phyloP scores from a whole-genome alignment of 192 early-diverging fungal genomes.

The Dissophora globulifera region DNA sequence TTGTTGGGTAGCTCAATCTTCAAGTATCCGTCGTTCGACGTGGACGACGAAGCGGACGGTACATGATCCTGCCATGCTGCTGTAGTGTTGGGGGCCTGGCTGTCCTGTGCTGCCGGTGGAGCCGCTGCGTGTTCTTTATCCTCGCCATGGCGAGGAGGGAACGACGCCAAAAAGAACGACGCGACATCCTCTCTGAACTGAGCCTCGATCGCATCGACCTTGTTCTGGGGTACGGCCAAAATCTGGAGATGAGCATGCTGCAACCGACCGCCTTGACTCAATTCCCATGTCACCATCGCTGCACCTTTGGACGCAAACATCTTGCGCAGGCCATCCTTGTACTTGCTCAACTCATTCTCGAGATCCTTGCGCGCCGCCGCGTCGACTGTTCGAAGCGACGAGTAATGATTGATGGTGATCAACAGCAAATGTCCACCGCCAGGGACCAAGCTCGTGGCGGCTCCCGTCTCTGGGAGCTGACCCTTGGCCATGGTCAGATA shows the following conservation, averaged over 20 bases:
- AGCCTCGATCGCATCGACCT: conserved; percentile 29
- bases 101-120: background rate
- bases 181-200: conserved; percentile 24
- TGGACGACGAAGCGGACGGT: background rate
- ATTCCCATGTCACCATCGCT: conserved; percentile 80
- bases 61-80: conserved; percentile 18
- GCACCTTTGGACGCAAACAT: conserved; percentile 68
- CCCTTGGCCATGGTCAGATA: conserved; percentile 93
- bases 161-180: conserved; percentile 5
- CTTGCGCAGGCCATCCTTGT: conserved; percentile 62
- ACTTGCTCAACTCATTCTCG: conserved; percentile 62
- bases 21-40: conserved; percentile 55
- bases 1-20: conserved; percentile 67
- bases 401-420: conserved; percentile 64
- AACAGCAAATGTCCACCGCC: conserved; percentile 88
- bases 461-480: conserved; percentile 64
- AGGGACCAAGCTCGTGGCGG: conserved; percentile 59
- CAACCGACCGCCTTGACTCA: conserved; percentile 65
- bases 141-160: background rate
- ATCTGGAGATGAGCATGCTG: conserved; percentile 81
- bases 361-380: conserved; percentile 50
- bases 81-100: background rate
- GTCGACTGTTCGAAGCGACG: conserved; percentile 57
- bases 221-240: conserved; percentile 65
- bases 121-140: too few species aligned